Evolutionary conservation across 2,329 filamentous ascomycete genomes (phyloP), one percentile per base, ranked within the genome.

Genomic region (Colletotrichum cuscutae): DNA sequence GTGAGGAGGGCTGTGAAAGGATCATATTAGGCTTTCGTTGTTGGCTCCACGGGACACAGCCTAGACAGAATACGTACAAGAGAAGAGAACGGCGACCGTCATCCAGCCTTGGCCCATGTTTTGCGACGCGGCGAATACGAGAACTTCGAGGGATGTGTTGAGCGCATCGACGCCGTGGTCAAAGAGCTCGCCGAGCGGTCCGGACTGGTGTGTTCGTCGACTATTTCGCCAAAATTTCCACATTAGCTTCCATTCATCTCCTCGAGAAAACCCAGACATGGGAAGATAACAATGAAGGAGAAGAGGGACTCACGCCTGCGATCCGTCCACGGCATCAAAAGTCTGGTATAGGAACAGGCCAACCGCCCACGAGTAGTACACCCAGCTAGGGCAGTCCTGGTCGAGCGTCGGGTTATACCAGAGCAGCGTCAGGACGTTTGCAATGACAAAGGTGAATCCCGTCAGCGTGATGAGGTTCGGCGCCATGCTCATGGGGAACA

Each of bases 261-360:
- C 11, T 32, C 9, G 7, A 9, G 42, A 30, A 15, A 1, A 8
- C 6, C n/a, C 13, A 7, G 8, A n/a, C 4, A n/a, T 42, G 24
- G 7, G 5, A 15, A 9, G n/a, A n/a, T n/a, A 35, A 35, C 12
- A 9, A 4, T 46, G 53, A 15, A 24, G 1, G n/a, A 1, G 28
- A 59, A 58, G 42, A 74, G 19, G 0, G 11, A 89, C 93, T 81
- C 87, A 95, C 91, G 97, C 97, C 82, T 99, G 97, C 35, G 93
- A 90, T 65, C 97, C 97, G 83, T 99, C 97, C 30, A 98, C 95
- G 2, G 96, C 97, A 84, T 99, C 97, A 84, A 99, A 98, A 1
- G 96, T 98, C 89, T 99, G 97, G 84, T 99, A 99, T 64, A 98
- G 83, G 82, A 98, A 98, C 76, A 99, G 85, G 2, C 97, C 97